Conservation (phyloP, 305 asterid genomes). For the Fraxinus greggii region DNA sequence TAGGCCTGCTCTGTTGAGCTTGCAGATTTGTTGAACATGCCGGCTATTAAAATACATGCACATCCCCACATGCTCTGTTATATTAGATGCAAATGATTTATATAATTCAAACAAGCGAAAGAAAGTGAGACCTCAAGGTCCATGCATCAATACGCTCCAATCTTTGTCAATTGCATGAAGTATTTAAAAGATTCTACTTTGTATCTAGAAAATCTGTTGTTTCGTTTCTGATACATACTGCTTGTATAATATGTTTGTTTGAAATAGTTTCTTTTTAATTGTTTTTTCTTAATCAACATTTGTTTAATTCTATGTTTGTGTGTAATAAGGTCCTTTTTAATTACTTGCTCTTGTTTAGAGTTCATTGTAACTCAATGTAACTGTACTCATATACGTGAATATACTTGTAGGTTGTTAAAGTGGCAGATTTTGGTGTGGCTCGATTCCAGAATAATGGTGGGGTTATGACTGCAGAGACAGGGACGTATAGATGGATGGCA, state of each 20-base stretch:
- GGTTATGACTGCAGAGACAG: conserved; percentile 88
- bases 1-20: neutral
- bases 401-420: conserved; percentile 28
- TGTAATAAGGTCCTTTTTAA: neutral
- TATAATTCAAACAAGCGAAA: neutral
- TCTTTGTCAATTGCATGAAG: neutral
- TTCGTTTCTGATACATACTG: neutral
- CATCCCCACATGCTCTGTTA: neutral
- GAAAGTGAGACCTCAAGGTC: neutral
- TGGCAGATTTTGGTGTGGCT: neutral
- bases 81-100: neutral
- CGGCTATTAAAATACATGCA: neutral
- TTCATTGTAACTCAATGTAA: neutral
- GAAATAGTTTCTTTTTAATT: neutral
- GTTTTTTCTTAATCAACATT: neutral
- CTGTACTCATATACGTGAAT: neutral
- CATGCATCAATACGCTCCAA: neutral
- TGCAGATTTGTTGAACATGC: conserved; percentile 8
- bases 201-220: neutral
- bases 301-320: neutral
- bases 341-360: neutral
- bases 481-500: conserved; percentile 90
- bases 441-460: conserved; percentile 45
- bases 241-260: neutral
- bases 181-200: neutral